A percentile compares a stretch with the other conserved stretches of the same genome.
These are phyloP conservation scores for Neodidymelliopsis sp. DNA, from an alignment of 2,329 filamentous ascomycete genomes.

Conservation along the genomic window DNA sequence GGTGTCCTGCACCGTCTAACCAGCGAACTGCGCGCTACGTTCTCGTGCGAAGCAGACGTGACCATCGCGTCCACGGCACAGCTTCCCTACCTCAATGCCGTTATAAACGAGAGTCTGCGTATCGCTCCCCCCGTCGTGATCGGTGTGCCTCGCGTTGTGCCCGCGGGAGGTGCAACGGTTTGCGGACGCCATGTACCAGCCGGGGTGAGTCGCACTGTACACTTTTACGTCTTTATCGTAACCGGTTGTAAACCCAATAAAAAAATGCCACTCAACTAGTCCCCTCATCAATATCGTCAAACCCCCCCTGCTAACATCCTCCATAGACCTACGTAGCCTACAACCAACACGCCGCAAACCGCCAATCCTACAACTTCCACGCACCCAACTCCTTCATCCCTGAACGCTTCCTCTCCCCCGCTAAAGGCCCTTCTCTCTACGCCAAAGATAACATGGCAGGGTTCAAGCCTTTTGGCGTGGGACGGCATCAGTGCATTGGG, in stretches of 20 bases:
- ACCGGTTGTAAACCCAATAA: not conserved
- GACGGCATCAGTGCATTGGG: constrained; percentile 40
- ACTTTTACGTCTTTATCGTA: not conserved
- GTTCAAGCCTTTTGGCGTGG: constrained; percentile 38
- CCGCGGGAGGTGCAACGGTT: constrained; percentile 31
- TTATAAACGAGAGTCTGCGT: constrained; percentile 51
- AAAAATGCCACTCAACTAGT: too few species aligned
- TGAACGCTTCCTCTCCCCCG: constrained; percentile 41
- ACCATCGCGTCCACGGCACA: constrained; percentile 24
- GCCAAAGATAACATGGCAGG: constrained; percentile 35
- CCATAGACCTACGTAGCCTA: constrained; percentile 37
- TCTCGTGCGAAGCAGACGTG: constrained; percentile 35
- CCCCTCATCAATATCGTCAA: too few species aligned
- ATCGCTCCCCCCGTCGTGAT: constrained; percentile 31
- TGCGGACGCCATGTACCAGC: constrained; percentile 33
- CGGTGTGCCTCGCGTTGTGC: constrained; percentile 31
- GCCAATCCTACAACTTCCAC: constrained; percentile 38
- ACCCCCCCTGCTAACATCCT: not conserved
- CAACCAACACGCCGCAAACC: constrained; percentile 40
- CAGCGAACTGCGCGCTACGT: constrained; percentile 33
- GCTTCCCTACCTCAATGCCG: constrained; percentile 39
- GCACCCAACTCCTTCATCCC: constrained; percentile 43
- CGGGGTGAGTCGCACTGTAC: constrained; percentile 25
- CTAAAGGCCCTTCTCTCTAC: not conserved
- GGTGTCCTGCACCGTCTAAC: constrained; percentile 35